These are phyloP conservation scores for Penicillium herquei DNA, from an alignment of 495 filamentous ascomycete species.

Conservation along the genomic window DNA sequence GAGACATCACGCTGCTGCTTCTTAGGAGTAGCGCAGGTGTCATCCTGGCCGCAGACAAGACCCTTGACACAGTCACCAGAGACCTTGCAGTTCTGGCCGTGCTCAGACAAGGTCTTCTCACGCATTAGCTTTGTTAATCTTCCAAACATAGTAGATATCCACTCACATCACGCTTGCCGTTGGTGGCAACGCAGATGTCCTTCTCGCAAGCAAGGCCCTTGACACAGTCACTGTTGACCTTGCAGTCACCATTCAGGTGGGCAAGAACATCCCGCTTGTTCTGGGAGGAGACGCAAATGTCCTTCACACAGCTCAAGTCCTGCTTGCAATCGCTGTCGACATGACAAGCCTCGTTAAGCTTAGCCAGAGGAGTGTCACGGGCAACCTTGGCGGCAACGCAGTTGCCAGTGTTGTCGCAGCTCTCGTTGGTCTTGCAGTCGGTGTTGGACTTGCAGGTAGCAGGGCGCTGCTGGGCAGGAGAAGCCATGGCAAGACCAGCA, in stretches of 20 bases:
- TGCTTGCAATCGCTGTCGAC: constrained; percentile 1
- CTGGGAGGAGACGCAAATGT: constrained; percentile 1
- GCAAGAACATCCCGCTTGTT: constrained; percentile 5
- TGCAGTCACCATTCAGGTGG: constrained; percentile 4
- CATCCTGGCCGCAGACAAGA: constrained; percentile 9
- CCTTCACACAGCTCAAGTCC: constrained; percentile 1
- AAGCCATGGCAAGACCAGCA: constrained; percentile 8
- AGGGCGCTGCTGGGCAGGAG: constrained; percentile 1
- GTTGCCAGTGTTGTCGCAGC: constrained; percentile 1
- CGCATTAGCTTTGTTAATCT: neutral
- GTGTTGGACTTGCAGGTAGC: neutral
- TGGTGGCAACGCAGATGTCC: constrained; percentile 1
- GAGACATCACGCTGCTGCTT: constrained; percentile 3
- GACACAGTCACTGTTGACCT: constrained; percentile 3
- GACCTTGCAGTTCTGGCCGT: constrained; percentile 3
- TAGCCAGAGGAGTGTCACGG: constrained; percentile 5
- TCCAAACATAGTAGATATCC: neutral
- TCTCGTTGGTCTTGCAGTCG: constrained; percentile 11
- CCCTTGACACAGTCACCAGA: constrained; percentile 8
- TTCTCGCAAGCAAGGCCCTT: constrained; percentile 8
- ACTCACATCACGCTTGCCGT: constrained; percentile 9
- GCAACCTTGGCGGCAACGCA: constrained; percentile 2
- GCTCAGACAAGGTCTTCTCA: constrained; percentile 3
- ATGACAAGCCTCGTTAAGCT: constrained; percentile 4
- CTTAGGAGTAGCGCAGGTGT: constrained; percentile 9